phyloP scores from a whole-genome alignment of 257 asterid genomes.

The Solanum bukasovii region DNA sequence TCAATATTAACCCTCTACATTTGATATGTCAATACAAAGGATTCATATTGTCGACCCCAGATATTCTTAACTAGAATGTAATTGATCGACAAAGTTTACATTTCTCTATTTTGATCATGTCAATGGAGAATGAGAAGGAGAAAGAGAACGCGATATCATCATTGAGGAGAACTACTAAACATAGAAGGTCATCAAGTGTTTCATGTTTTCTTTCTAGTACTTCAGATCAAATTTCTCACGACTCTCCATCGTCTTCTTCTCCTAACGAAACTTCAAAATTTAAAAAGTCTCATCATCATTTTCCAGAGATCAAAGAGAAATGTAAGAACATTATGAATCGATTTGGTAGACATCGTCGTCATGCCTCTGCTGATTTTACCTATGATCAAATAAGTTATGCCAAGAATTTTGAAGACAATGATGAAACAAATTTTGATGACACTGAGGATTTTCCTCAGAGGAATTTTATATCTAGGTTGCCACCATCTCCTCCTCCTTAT shows the following conservation, averaged over 20 bases:
- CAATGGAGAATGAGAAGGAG: not conserved
- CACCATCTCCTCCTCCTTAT: not conserved
- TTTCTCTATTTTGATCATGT: not conserved
- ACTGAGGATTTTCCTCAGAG: not conserved
- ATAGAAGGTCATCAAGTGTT: not conserved
- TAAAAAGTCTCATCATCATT: not conserved
- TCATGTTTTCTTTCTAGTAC: not conserved
- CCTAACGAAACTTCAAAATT: not conserved
- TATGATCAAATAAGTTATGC: conserved; percentile 34
- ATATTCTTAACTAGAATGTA: not conserved
- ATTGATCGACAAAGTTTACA: not conserved
- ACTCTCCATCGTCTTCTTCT: not conserved
- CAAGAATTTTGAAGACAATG: conserved; percentile 21
- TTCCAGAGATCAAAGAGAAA: conserved; percentile 13
- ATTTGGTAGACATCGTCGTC: conserved; percentile 21
- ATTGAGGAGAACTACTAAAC: not conserved
- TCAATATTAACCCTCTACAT: not conserved
- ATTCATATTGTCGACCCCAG: not conserved
- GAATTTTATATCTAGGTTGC: not conserved
- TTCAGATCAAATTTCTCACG: not conserved
- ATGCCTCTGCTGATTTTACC: conserved; percentile 29
- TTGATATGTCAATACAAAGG: not conserved
- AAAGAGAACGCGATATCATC: not conserved
- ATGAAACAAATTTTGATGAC: not conserved
- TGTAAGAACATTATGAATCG: conserved; percentile 21